Evolutionary conservation across 768 basidiomycete genomes (phyloP).

Genomic region (Rhizopogon salebrosus): DNA sequence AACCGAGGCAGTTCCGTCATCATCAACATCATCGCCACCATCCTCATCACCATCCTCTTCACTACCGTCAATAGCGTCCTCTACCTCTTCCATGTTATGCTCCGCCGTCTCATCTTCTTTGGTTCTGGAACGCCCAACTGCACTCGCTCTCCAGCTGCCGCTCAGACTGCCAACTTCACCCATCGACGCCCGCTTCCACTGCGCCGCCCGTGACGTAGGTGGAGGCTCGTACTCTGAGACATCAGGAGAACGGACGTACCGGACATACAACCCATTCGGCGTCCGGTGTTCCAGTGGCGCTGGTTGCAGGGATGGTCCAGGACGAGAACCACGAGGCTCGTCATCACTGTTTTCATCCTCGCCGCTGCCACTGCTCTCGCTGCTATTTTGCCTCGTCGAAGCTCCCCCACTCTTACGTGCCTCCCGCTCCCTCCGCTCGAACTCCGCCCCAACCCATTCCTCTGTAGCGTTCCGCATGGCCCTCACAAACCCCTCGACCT

Average conservation of each 20-base stretch:
- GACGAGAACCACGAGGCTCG: background rate
- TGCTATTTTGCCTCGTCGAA: background rate
- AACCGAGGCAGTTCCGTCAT: background rate
- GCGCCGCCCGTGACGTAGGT: conserved; percentile 21
- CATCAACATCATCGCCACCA: too few species aligned
- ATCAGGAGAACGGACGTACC: conserved; percentile 9
- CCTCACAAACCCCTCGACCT: conserved; percentile 33
- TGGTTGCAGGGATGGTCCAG: background rate
- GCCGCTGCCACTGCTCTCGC: background rate
- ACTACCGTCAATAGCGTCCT: background rate
- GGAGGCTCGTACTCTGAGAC: conserved; percentile 23
- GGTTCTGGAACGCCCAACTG: background rate
- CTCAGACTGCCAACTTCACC: background rate
- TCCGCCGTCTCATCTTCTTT: background rate
- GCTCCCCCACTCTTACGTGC: background rate
- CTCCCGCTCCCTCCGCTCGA: conserved; percentile 1
- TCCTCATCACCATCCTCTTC: too few species aligned
- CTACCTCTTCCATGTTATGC: background rate
- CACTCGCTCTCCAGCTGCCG: background rate
- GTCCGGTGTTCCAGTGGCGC: background rate
- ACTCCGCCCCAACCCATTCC: conserved; percentile 11
- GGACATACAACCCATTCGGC: background rate
- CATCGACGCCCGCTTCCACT: conserved; percentile 14
- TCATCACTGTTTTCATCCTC: background rate
- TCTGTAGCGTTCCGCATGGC: conserved; percentile 35